Percentiles rank a stretch among this genome's conserved stretches.
phyloP scores from a whole-genome alignment of 139 green algal species.

The Chlorella sp. region DNA sequence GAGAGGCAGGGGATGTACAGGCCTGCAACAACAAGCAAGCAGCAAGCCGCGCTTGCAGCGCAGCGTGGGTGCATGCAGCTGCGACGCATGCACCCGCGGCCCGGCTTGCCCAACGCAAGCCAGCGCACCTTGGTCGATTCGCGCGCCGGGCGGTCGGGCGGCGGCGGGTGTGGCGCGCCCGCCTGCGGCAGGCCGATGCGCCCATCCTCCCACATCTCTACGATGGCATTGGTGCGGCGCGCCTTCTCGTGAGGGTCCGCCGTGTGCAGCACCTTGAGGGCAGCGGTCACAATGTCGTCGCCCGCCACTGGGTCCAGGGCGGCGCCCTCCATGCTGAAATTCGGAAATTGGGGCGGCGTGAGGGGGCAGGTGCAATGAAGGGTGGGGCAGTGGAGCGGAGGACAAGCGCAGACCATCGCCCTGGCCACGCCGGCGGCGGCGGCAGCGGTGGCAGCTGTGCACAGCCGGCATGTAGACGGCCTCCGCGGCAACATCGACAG shows the following conservation, averaged over 20 bases:
- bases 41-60: too few relatives aligned
- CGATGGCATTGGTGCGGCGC: constrained; percentile 10
- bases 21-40: too few relatives aligned
- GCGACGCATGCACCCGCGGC: too few relatives aligned
- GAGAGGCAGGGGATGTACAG: not conserved
- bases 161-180: not conserved
- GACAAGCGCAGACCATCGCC: too few relatives aligned
- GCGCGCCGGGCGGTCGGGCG: constrained; percentile 31
- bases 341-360: not conserved
- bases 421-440: not conserved
- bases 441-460: not conserved
- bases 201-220: constrained; percentile 29
- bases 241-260: constrained; percentile 39
- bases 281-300: constrained; percentile 11
- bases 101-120: too few relatives aligned
- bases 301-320: not conserved
- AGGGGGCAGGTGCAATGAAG: not conserved
- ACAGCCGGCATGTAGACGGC: not conserved
- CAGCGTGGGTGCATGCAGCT: too few relatives aligned
- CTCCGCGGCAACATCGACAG: too few relatives aligned
- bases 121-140: constrained; percentile 16
- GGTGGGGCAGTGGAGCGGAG: too few relatives aligned
- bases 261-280: constrained; percentile 10
- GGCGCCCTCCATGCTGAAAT: not conserved
- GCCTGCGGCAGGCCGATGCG: constrained; percentile 9